These are phyloP conservation scores for Rhipidocladum racemiflorum DNA, from an alignment of 176 grass and related monocot species.

Conservation along the genomic window DNA sequence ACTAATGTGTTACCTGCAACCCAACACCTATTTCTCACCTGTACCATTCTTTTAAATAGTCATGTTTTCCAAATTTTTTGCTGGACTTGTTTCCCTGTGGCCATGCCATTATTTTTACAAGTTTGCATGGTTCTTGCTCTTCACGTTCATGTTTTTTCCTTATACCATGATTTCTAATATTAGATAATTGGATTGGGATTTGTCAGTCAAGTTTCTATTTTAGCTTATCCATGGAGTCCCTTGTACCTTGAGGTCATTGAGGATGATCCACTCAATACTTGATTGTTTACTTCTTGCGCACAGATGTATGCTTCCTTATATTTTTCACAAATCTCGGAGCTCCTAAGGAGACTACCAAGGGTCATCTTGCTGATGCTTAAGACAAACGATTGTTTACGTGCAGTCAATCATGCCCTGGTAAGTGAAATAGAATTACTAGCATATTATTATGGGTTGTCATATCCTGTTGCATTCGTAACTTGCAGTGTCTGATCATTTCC, in stretches of 20 bases:
- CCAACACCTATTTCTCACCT: background rate
- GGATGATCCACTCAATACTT: background rate
- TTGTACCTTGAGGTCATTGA: background rate
- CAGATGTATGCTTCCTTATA: constrained; percentile 81
- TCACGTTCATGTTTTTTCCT: background rate
- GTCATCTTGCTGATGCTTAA: constrained; percentile 98
- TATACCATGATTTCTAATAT: background rate
- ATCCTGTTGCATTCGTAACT: background rate
- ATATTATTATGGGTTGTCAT: constrained; percentile 10
- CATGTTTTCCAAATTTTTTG: background rate
- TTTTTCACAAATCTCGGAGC: constrained; percentile 84
- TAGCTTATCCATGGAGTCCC: background rate
- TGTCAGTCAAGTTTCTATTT: background rate
- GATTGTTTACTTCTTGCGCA: constrained; percentile 7
- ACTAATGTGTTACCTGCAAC: background rate
- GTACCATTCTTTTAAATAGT: background rate
- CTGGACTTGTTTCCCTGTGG: background rate
- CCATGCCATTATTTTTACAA: background rate
- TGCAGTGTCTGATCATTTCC: background rate
- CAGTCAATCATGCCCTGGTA: constrained; percentile 85
- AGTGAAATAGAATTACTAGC: constrained; percentile 22
- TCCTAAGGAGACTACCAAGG: constrained; percentile 75
- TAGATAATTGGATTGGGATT: background rate
- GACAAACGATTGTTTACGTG: constrained; percentile 91
- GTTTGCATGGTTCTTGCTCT: too few relatives aligned